phyloP scores from a whole-genome alignment of 2,329 filamentous ascomycete genomes.

The Blastomyces parvus region DNA sequence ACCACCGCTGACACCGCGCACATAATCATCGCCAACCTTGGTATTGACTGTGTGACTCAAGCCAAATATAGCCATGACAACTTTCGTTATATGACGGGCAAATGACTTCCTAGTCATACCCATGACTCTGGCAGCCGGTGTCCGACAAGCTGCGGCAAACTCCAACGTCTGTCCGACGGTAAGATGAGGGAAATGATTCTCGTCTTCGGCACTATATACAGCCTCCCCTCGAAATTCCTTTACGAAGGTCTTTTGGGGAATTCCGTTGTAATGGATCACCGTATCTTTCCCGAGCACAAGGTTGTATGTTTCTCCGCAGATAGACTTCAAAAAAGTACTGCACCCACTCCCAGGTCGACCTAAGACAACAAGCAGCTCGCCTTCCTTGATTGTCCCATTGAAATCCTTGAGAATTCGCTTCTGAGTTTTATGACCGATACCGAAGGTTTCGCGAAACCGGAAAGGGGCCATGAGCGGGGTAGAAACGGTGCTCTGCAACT shows the following conservation, averaged over 20 bases:
- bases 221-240: slow-evolving; percentile 41
- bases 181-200: slow-evolving; percentile 47
- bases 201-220: slow-evolving; percentile 34
- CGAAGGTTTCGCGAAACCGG: slow-evolving; percentile 47
- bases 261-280: slow-evolving; percentile 67
- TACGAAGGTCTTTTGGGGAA: slow-evolving; percentile 62
- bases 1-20: slow-evolving; percentile 53
- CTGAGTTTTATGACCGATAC: slow-evolving; percentile 36
- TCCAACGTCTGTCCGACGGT: slow-evolving; percentile 49
- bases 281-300: slow-evolving; percentile 60
- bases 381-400: slow-evolving; percentile 44
- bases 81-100: slow-evolving; percentile 31
- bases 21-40: slow-evolving; percentile 48
- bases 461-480: slow-evolving; percentile 51
- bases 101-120: slow-evolving; percentile 38
- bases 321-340: slow-evolving; percentile 74
- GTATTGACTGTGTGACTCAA: slow-evolving; percentile 37
- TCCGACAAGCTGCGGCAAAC: slow-evolving; percentile 46
- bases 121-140: slow-evolving; percentile 35
- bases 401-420: slow-evolving; percentile 49
- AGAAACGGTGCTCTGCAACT: slow-evolving; percentile 58
- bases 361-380: slow-evolving; percentile 37
- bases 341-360: slow-evolving; percentile 45
- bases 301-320: slow-evolving; percentile 72
- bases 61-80: slow-evolving; percentile 35